Evolutionary conservation across 345 rosid species (phyloP).

Genomic region (Trapa incisa): DNA sequence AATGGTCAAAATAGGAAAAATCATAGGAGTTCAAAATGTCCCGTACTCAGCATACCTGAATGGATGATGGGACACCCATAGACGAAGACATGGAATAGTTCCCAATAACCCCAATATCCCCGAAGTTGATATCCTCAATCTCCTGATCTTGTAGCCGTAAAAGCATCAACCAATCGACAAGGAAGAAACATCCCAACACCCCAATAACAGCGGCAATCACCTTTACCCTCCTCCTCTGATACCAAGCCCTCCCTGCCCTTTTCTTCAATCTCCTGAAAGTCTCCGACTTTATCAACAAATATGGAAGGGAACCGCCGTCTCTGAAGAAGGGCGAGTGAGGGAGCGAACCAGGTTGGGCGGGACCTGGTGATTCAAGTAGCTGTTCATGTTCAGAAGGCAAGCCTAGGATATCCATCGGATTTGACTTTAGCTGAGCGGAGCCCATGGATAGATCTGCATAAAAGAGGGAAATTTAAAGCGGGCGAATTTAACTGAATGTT

Average conservation of each 20-base stretch:
- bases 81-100: constrained; percentile 14
- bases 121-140: constrained; percentile 11
- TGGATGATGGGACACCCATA: constrained; percentile 20
- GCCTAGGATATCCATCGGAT: neutral
- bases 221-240: constrained; percentile 31
- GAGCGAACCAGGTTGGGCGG: neutral
- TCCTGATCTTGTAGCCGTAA: constrained; percentile 45
- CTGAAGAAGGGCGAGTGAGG: constrained; percentile 10
- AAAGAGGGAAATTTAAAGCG: neutral
- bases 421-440: neutral
- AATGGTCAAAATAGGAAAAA: neutral
- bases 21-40: neutral
- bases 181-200: constrained; percentile 52
- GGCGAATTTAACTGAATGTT: neutral
- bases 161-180: constrained; percentile 69
- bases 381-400: neutral
- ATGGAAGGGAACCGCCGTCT: constrained; percentile 6
- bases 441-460: constrained; percentile 3
- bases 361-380: neutral
- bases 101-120: constrained; percentile 14
- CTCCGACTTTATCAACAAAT: constrained; percentile 4
- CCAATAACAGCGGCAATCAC: constrained; percentile 29
- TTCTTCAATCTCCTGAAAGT: constrained; percentile 22
- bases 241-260: constrained; percentile 38
- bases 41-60: constrained; percentile 25